Base-by-base conservation (phyloP, 257 asterid species). In the Handroanthus guayacan region DNA sequence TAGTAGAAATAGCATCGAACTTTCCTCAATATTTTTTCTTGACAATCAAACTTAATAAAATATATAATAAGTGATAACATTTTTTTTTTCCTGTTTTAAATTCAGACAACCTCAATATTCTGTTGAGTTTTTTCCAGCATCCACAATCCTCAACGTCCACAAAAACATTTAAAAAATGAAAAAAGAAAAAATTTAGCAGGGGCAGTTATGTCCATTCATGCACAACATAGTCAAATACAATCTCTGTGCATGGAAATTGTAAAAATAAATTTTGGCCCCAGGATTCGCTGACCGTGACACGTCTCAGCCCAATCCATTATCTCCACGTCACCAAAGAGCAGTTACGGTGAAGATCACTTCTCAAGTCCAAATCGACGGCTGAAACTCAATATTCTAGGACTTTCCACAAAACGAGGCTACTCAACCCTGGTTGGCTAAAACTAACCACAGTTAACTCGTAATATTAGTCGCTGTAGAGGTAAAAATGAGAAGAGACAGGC, bases 211-310 rank as follows among this genome's bases (percentile, higher is more conserved):
- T 71, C 83, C 47, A 41, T 60, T 54, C 58, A 8, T 8, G 0
- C 10, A 12, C 3, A 4, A 18, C 31, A 20, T 18, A 66, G 77
- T 75, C 75, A 78, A 73, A 45, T 13, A 36, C 20, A 48, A 37
- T 10, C 52, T 5, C 0, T 52, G 54, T 75, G 64, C 69, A 48
- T 9, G 13, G 58, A 77, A 75, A 70, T 69, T 51, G 86, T 76
- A 47, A 57, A 5, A 41, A 41, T 2, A 41, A 41, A 3, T 2
- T 5, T 3, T 1, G 50, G 13, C 68, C 83, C 82, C 39, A 39
- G 72, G 79, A 81, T 84, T 80, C 81, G 87, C 74, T 78, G 87
- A 69, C 74, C 78, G 55, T 57, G 84, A 66, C 92, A 86, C 85
- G 84, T 81, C 90, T 78, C 13, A 1, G 3, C 52, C 96, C 92